Evolutionary conservation across 345 rosid species (phyloP), one percentile per base, ranked within the genome.

Genomic region (Zanthoxylum bungeanum): DNA sequence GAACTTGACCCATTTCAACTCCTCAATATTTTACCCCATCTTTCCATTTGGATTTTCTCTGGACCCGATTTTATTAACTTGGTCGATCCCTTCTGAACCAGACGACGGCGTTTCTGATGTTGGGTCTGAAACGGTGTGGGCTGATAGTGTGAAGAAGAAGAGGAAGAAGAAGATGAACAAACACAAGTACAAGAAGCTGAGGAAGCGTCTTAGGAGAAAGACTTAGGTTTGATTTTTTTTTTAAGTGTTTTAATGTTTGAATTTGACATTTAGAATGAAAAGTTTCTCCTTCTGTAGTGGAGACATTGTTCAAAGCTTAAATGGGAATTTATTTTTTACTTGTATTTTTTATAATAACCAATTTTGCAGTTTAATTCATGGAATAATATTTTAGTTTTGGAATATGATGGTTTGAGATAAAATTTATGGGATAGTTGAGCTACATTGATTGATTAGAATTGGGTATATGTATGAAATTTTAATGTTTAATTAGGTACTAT

Each of bases 141-240:
- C 92, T 19, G 89, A 88, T 63, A 85, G 89, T 66, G 88, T 85
- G 75, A 88, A 88, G 85, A 88, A 88, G 84, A 88, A 85, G 80
- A 77, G 92, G 82, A 88, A 88, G 86, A 85, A 74, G 83, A 85
- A 88, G 85, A 88, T 88, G 91, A 88, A 85, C 84, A 85, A 88
- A 76, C 92, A 82, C 75, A 85, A 85, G 78, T 85, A 80, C 50
- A 69, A 70, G 84, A 85, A 80, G 80, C 82, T 82, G 37, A 75
- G 84, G 74, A 87, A 81, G 77, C 86, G 87, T 42, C 84, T 83
- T 40, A 72, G 86, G 71, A 55, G 80, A n/a, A 72, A 72, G 68
- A 50, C 81, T 11, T 72, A 68, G 70, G 52, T 67, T 67, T 33
- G 60, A 40, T 66, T 40, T 55, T 21, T 66, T 40, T 55, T 21